Conservation (phyloP, 2,329 filamentous ascomycete genomes). For the Aspergillus unguis region DNA sequence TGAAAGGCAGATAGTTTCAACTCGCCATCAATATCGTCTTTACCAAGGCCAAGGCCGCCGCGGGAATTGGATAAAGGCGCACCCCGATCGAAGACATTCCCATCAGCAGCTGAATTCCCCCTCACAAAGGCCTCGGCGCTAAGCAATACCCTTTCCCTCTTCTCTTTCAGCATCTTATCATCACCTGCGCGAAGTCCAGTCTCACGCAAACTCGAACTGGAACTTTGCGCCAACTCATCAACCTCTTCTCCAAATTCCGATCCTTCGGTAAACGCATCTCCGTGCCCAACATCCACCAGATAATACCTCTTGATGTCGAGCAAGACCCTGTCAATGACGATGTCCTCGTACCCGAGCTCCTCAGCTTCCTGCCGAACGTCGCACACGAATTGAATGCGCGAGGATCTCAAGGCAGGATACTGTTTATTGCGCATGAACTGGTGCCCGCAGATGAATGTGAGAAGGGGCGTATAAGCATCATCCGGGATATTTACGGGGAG, state of each 20-base stretch:
- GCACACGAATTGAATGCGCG: constrained; percentile 17
- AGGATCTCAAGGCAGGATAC: constrained; percentile 19
- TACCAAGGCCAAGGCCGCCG: not conserved
- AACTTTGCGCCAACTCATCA: constrained; percentile 6
- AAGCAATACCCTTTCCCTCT: not conserved
- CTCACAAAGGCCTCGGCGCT: not conserved
- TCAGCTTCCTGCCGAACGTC: constrained; percentile 20
- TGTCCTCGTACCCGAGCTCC: constrained; percentile 16
- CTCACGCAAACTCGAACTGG: not conserved
- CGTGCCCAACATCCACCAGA: constrained; percentile 15
- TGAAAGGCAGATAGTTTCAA: not conserved
- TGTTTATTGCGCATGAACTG: constrained; percentile 17
- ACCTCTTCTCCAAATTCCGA: constrained; percentile 25
- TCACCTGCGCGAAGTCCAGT: not conserved
- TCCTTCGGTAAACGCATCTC: not conserved
- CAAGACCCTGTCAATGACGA: constrained; percentile 14
- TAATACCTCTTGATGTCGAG: constrained; percentile 24
- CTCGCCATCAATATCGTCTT: not conserved
- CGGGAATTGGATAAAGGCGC: not conserved
- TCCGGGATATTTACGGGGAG: constrained; percentile 9
- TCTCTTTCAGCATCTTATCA: constrained; percentile 8
- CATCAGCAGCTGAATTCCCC: not conserved
- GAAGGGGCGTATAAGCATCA: constrained; percentile 17
- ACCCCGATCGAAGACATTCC: not conserved
- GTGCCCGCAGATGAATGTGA: constrained; percentile 17